Percentiles rank a stretch among this genome's conserved stretches.
Conservation (phyloP, 345 rosid species). For the Citrus sp. region DNA sequence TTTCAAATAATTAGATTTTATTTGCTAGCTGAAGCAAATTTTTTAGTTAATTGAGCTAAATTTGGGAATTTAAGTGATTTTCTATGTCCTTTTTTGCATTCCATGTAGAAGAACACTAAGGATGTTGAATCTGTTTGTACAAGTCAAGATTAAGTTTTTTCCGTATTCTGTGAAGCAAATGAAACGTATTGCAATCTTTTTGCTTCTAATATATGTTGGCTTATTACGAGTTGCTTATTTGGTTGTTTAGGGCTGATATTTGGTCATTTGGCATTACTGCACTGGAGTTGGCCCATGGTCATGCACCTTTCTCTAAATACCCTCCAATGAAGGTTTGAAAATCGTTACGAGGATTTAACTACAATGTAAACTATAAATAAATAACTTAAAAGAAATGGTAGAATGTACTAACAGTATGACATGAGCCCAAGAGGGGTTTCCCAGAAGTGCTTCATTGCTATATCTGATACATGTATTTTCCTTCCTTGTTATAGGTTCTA, state of each 20-base stretch:
- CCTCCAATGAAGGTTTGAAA: slow-evolving; percentile 95
- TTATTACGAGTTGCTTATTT: slow-evolving; percentile 25
- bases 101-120: not conserved
- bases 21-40: not conserved
- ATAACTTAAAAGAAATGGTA: not conserved
- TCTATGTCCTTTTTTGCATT: not conserved
- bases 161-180: not conserved
- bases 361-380: not conserved
- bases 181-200: not conserved
- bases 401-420: not conserved
- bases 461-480: not conserved
- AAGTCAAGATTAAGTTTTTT: not conserved
- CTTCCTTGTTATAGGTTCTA: slow-evolving; percentile 56
- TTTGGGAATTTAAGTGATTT: not conserved
- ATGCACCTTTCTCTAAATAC: slow-evolving; percentile 97
- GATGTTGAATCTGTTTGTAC: not conserved
- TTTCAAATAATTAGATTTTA: not conserved
- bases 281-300: slow-evolving; percentile 97
- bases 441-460: not conserved
- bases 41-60: not conserved
- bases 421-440: not conserved
- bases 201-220: not conserved
- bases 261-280: slow-evolving; percentile 99
- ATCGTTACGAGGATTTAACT: not conserved
- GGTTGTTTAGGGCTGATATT: slow-evolving; percentile 83